Evolutionary conservation across 257 asterid genomes (phyloP).

Genomic region (Buddleja alternifolia): DNA sequence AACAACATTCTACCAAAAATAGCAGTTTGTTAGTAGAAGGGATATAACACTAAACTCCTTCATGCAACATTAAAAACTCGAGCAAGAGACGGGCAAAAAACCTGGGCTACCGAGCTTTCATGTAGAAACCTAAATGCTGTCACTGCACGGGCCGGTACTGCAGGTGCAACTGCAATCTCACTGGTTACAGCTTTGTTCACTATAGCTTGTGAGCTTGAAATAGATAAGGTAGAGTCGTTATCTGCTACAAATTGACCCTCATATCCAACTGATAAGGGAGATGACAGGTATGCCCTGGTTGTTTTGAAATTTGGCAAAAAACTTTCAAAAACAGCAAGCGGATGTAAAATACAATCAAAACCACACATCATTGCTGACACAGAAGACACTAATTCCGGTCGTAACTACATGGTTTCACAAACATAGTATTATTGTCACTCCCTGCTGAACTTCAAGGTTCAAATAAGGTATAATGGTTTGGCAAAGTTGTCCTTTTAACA

Average conservation of each 20-base stretch:
- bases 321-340: background rate
- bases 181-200: conserved; percentile 30
- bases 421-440: no score
- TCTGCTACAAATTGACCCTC: conserved; percentile 22
- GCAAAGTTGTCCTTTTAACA: no score
- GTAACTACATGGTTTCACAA: background rate
- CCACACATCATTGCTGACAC: no score
- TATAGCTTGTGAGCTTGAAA: conserved; percentile 24
- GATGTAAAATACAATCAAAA: background rate
- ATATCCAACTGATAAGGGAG: conserved; percentile 28
- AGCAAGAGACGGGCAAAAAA: background rate
- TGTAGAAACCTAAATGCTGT: conserved; percentile 43
- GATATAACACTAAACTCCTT: no score
- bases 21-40: no score
- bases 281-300: conserved; percentile 52
- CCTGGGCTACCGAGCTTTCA: conserved; percentile 49
- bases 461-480: conserved; percentile 2
- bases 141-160: conserved; percentile 38
- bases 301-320: conserved; percentile 13
- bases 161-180: conserved; percentile 15
- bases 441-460: background rate
- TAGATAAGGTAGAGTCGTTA: conserved; percentile 17
- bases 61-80: no score
- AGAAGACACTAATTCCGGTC: background rate
- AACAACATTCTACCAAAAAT: conserved; percentile 58